Base-by-base conservation (phyloP, 257 asterid species). In the Paraleonurus japonicus region DNA sequence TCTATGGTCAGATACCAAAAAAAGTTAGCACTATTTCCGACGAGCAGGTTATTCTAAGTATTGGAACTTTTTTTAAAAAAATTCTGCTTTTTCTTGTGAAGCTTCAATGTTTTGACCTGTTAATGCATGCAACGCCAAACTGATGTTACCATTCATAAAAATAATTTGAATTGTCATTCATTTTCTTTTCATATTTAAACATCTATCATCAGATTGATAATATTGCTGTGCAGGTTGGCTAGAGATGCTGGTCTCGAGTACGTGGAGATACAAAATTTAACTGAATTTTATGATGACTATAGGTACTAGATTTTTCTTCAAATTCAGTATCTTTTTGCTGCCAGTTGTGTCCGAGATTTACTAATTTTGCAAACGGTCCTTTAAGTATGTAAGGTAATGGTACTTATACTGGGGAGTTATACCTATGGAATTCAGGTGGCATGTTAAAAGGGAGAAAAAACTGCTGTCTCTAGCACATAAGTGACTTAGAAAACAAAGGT, bases 241-340 rank as follows among this genome's bases (percentile, higher is more conserved):
- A 86, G 98, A 82, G 98, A 91, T 60, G 95, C 96, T 81, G 98
- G 97, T 70, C 92, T 94, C 62, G 97, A 94, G 75, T 84, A 87
- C 59, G 72, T 85, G 55, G 98, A 94, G 86, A 82, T 94, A 80
- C 96, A 89, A 80, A 94, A 91, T 83, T 76, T 94, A 86, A 94
- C 96, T 20, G 98, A 94, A 26, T 94, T 94, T 80, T 94, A 84
- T 63, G 98, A 94, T 65, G 98, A 94, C 83, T 85, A 87, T 78
- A 92, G 95, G 97, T 93, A 70, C 73, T 39, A 48, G 47, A 37
- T 77, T 65, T 71, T 33, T 48, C 70, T 67, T 60, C 75, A 71
- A 73, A 59, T 51, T 47, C 11, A 61, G 48, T 20, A 47, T 72
- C 58, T 58, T 45, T 12, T 32, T 57, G 61, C 43, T 32, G 66